These are phyloP conservation scores for Ogataea ramenticola DNA, from an alignment of 805 yeast genomes.

Conservation along the genomic window DNA sequence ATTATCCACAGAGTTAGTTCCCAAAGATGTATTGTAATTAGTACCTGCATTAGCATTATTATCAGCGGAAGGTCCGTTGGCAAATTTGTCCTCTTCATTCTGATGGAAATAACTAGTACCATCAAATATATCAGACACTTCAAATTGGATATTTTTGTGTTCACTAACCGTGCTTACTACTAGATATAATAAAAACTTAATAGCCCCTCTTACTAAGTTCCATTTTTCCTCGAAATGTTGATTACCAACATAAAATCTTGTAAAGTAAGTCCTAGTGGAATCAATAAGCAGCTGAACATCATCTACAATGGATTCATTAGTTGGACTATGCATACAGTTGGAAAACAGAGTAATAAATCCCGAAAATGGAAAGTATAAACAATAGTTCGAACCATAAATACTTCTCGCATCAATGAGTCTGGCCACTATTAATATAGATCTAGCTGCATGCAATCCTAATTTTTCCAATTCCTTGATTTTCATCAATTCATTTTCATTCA, in stretches of 20 bases:
- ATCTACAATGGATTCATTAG: constrained; percentile 4
- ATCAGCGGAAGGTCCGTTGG: background rate
- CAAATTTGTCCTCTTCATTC: background rate
- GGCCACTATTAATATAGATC: constrained; percentile 17
- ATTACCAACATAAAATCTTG: constrained; percentile 2
- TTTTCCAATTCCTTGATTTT: constrained; percentile 3
- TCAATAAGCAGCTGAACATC: constrained; percentile 20
- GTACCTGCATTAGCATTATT: background rate
- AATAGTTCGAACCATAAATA: constrained; percentile 12
- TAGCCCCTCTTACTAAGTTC: constrained; percentile 11
- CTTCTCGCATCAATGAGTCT: constrained; percentile 8
- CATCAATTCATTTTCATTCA: background rate
- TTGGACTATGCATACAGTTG: constrained; percentile 16
- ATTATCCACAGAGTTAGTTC: background rate
- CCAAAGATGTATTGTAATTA: background rate
- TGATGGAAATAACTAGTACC: constrained; percentile 1
- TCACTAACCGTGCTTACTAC: constrained; percentile 12
- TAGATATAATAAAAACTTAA: constrained; percentile 17
- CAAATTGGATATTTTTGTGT: constrained; percentile 7
- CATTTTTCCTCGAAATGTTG: constrained; percentile 6
- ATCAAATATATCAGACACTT: constrained; percentile 14
- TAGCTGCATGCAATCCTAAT: constrained; percentile 18
- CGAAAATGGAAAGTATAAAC: constrained; percentile 23
- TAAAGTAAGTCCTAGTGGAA: constrained; percentile 11
- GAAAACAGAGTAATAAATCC: constrained; percentile 24